Conservation (phyloP, 176 grass and related monocot genomes). For the Triticum dicoccoides region DNA sequence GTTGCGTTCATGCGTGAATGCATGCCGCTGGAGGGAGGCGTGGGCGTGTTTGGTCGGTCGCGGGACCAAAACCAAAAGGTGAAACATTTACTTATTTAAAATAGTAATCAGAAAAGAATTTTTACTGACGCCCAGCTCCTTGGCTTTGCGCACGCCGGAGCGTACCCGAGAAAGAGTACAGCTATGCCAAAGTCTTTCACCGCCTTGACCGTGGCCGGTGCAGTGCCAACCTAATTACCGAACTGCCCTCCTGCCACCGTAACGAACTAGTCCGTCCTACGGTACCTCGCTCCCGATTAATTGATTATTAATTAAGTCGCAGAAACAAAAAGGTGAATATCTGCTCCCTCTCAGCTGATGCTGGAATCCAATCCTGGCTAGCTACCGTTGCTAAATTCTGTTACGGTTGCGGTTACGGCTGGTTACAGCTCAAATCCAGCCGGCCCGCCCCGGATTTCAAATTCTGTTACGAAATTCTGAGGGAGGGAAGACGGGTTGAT, state of each 20-base stretch:
- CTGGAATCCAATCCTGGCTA: not conserved
- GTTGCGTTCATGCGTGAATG: not conserved
- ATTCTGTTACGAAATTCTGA: not conserved
- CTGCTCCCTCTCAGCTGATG: not conserved
- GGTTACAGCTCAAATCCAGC: not conserved
- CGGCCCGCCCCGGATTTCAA: not conserved
- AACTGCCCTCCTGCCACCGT: not conserved
- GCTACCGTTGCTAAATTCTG: not conserved
- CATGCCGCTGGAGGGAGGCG: not conserved
- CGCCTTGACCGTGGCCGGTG: constrained; percentile 45
- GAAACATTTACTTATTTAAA: not conserved
- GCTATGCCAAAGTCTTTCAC: constrained; percentile 5
- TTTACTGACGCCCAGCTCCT: not conserved
- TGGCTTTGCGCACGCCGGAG: constrained; percentile 24
- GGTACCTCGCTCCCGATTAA: not conserved
- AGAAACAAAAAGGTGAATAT: not conserved
- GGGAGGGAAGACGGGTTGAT: no score
- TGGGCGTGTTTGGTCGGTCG: constrained; percentile 15
- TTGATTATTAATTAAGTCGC: no score
- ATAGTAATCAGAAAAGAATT: not conserved
- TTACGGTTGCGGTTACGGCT: not conserved
- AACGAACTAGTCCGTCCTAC: constrained; percentile 20
- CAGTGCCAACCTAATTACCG: not conserved
- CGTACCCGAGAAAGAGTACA: not conserved
- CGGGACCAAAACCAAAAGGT: not conserved